Conservation (phyloP, 78 protist species). For the Dictyostelium discoideum region DNA sequence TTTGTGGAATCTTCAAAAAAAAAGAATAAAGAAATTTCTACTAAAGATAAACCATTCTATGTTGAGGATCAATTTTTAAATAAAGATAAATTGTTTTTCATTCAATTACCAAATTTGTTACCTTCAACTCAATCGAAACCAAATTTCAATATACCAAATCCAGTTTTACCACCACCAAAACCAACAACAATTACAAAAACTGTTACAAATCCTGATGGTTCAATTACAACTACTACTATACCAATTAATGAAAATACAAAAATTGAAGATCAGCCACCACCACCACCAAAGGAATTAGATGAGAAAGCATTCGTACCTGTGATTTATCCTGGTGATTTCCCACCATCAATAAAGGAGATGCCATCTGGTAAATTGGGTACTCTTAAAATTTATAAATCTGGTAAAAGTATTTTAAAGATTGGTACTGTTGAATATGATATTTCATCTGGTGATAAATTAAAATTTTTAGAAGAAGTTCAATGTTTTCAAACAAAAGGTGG, state of each 20-base stretch:
- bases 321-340: conserved; percentile 68
- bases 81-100: conserved; percentile 45
- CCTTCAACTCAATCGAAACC: conserved; percentile 27
- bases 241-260: not conserved
- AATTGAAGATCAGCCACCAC: not conserved
- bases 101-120: conserved; percentile 28
- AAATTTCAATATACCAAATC: not conserved
- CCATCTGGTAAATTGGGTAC: conserved; percentile 50
- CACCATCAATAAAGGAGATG: conserved; percentile 29
- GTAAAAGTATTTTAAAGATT: conserved; percentile 32
- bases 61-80: conserved; percentile 25
- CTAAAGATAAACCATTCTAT: conserved; percentile 38
- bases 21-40: not conserved
- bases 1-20: not conserved
- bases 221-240: not conserved
- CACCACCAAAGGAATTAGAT: not conserved
- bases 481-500: conserved; percentile 43
- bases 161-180: conserved; percentile 12
- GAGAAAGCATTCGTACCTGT: conserved; percentile 39
- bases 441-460: conserved; percentile 52
- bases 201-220: not conserved
- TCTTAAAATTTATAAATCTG: conserved; percentile 72
- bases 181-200: not conserved
- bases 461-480: conserved; percentile 61
- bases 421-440: conserved; percentile 40